Base-by-base conservation (phyloP, 1,284 basidiomycete species). In the Austropuccinia psidii region DNA sequence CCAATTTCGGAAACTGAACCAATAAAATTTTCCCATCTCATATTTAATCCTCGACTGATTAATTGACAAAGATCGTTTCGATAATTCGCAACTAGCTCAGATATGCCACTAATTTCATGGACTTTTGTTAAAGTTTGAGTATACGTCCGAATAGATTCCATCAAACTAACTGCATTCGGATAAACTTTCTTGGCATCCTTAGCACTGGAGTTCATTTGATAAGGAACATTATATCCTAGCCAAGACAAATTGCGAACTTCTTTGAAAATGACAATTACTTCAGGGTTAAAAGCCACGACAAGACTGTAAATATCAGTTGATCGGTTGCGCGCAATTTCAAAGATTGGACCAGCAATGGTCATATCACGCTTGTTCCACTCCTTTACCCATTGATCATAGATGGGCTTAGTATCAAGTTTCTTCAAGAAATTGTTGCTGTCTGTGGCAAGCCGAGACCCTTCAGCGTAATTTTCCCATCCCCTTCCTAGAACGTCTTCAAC, bases 401-500 rank as follows among this genome's bases (percentile, higher is more conserved):
- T 89, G 1, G 93, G 90, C 37, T 88, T 85, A 0, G 94, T 95
- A 79, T 98, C 93, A 64, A 98, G 88, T 82, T 98, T 98, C 82
- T 90, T 91, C 57, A 91, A 87, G 86, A 99, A 99, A 0, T 92
- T 90, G 5, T 87, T 84, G 69, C 88, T 90, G 81, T 98, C 95
- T 49, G 88, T 89, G 79, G 96, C 91, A 0, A 99, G 88, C 79
- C 94, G 93, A 81, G 97, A 93, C 6, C 96, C 96, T 78, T 99
- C 95, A n/a, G 95, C 93, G 78, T 98, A 98, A 75, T 93, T 87
- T 80, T 97, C 94, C 95, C 95, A 98, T 7, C 93, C 94, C 81
- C 93, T 93, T 9, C 95, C 96, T 13, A 99, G 88, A 2, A 98
- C 96, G 80, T 98, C 95, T 80, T 98, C 94, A 66, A 98, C 95